Base-by-base conservation (phyloP, 2,329 filamentous ascomycete genomes). In the Pestalotiopsis fici region DNA sequence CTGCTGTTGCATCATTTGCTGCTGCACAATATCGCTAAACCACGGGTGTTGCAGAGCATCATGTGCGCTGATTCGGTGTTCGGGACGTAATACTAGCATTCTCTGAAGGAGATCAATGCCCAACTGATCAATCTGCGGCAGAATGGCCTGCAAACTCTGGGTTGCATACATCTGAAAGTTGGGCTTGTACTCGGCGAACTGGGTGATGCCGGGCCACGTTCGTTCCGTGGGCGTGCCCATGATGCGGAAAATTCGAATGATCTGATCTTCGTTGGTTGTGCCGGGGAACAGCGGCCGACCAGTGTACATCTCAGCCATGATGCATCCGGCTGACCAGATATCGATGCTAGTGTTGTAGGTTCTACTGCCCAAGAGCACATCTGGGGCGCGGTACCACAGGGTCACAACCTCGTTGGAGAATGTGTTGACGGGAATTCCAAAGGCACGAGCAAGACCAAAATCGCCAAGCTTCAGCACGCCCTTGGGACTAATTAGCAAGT, bases 281-380 rank as follows among this genome's bases (percentile, higher is more conserved):
- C 96, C 96, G 0, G 96, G 96, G 83, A 99, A 99, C 6, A 99
- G 87, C 0, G 96, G 96, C 21, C 96, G 89, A 3, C 96, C 96
- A 0, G 95, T 98, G 80, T 97, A 98, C 94, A 99, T 98, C 82
- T 99, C 96, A 11, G 96, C 96, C 96, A 99, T 98, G 85, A 99
- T 99, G 80, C 96, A 99, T 66, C 96, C 96, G 6, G 96, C 96
- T 6, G 94, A 97, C 96, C 96, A 99, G 78, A 99, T 98, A 77
- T 99, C 96, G 79, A 99, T 98, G 82, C 94, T 97, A n/a, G 96
- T 99, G 82, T 97, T 99, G 84, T 99, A 99, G 25, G 96, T 98
- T 71, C 96, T 87, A 75, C 93, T 96, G 64, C 96, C 96, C 59
- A 99, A 88, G 64, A 99, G 87, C 59, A 99, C 96, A 75, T 99